Evolutionary conservation across 163 green algal genomes (phyloP).

Genomic region (Prototheca cutis): DNA sequence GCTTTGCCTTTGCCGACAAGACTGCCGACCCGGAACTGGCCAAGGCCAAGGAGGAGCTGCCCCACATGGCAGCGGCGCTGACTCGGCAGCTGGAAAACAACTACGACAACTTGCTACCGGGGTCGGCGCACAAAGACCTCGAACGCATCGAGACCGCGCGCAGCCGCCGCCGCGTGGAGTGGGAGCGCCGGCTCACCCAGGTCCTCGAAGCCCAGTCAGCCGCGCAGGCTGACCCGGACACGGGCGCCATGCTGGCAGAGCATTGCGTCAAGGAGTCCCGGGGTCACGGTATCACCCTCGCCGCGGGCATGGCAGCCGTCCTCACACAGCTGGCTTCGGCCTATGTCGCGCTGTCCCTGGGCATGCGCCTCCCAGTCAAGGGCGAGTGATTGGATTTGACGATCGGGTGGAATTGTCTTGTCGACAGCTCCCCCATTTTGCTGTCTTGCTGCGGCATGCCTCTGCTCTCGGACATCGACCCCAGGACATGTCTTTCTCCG

Average conservation of each 20-base stretch:
- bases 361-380: slow-evolving; percentile 18
- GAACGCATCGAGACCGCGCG: slow-evolving; percentile 5
- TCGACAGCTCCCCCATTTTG: too few relatives aligned
- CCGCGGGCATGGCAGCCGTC: slow-evolving; percentile 15
- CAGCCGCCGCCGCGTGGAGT: not conserved
- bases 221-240: too few relatives aligned
- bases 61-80: slow-evolving; percentile 30
- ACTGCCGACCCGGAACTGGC: not conserved
- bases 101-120: slow-evolving; percentile 21
- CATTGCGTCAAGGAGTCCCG: slow-evolving; percentile 28
- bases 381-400: too few relatives aligned
- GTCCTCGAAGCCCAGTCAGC: not conserved
- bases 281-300: slow-evolving; percentile 16
- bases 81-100: slow-evolving; percentile 12
- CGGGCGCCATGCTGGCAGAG: slow-evolving; percentile 15
- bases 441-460: too few relatives aligned
- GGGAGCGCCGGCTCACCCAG: slow-evolving; percentile 7
- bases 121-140: slow-evolving; percentile 7
- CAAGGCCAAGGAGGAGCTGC: slow-evolving; percentile 18
- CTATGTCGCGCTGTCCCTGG: slow-evolving; percentile 26
- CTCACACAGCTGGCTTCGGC: slow-evolving; percentile 21
- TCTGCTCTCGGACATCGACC: too few relatives aligned
- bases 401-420: too few relatives aligned
- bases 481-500: too few relatives aligned
- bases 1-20: slow-evolving; percentile 1